phyloP scores from a whole-genome alignment of 441 rosid species.

The Francoa sonchifolia region DNA sequence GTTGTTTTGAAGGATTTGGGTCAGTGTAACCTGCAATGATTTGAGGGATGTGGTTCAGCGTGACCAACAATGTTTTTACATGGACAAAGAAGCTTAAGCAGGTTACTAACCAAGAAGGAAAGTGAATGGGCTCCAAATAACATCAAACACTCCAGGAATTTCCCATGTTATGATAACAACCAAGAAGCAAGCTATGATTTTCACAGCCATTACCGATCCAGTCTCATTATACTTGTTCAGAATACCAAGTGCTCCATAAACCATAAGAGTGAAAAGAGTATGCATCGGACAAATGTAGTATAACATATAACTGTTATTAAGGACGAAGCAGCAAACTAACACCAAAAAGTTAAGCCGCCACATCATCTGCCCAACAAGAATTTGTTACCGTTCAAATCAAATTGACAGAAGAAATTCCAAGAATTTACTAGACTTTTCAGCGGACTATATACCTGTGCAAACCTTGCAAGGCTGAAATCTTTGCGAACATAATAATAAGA shows the following conservation, averaged over 20 bases:
- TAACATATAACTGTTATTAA: slow-evolving; percentile 85
- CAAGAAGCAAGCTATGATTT: slow-evolving; percentile 73
- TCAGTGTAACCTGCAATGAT: slow-evolving; percentile 66
- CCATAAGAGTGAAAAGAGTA: slow-evolving; percentile 92
- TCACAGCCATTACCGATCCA: slow-evolving; percentile 73
- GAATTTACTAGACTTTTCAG: too few species aligned
- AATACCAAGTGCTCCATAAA: slow-evolving; percentile 90
- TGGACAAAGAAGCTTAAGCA: slow-evolving; percentile 10
- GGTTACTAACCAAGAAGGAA: slow-evolving; percentile 61
- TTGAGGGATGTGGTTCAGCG: slow-evolving; percentile 59
- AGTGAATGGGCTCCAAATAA: slow-evolving; percentile 75
- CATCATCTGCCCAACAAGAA: slow-evolving; percentile 66
- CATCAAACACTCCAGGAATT: slow-evolving; percentile 78
- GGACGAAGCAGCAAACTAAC: slow-evolving; percentile 75
- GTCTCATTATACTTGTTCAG: slow-evolving; percentile 78
- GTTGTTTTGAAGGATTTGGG: slow-evolving; percentile 64
- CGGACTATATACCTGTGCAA: slow-evolving; percentile 52
- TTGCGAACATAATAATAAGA: slow-evolving; percentile 90
- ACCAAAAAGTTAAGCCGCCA: slow-evolving; percentile 97
- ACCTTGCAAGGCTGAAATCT: slow-evolving; percentile 88
- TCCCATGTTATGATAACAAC: slow-evolving; percentile 91
- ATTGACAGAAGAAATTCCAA: too few species aligned
- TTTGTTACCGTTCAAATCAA: too few species aligned
- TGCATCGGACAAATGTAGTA: slow-evolving; percentile 99
- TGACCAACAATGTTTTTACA: slow-evolving; percentile 42